Conservation (phyloP, 768 basidiomycete genomes). For the Mycena crocata region DNA sequence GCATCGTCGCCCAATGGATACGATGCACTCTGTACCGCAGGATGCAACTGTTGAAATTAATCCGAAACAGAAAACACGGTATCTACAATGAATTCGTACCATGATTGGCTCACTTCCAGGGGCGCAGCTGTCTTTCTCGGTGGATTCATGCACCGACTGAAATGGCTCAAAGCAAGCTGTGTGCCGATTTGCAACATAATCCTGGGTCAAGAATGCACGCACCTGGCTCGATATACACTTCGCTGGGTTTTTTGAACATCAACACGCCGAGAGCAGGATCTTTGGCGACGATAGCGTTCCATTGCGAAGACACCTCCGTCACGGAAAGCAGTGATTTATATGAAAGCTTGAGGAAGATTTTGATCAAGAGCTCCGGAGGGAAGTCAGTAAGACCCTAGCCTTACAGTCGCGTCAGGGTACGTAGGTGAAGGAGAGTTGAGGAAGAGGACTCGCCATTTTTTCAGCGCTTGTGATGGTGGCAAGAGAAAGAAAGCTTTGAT, state of each 20-base stretch:
- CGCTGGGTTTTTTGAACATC: conserved; percentile 15
- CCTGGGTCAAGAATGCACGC: neutral
- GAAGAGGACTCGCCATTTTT: neutral
- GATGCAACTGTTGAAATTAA: neutral
- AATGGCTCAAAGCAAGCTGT: neutral
- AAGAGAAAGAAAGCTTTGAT: too few relatives aligned
- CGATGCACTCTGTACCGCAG: neutral
- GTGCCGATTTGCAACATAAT: neutral
- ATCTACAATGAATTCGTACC: too few relatives aligned
- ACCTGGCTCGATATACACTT: conserved; percentile 15
- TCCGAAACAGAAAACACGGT: too few relatives aligned
- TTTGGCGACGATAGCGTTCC: conserved; percentile 10
- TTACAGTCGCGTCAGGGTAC: too few relatives aligned
- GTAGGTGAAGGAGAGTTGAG: neutral
- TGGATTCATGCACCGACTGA: too few relatives aligned
- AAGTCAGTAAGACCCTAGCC: neutral
- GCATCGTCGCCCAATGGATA: neutral
- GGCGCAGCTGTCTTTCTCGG: too few relatives aligned
- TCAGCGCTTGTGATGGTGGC: too few relatives aligned
- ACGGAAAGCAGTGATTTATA: conserved; percentile 13
- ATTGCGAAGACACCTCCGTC: neutral
- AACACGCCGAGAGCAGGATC: conserved; percentile 13
- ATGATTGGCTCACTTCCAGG: neutral
- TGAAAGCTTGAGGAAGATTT: conserved; percentile 13
- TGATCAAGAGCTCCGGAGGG: conserved; percentile 9